Base-by-base conservation (phyloP, 1,284 basidiomycete genomes). In the Cryptococcus sp. region DNA sequence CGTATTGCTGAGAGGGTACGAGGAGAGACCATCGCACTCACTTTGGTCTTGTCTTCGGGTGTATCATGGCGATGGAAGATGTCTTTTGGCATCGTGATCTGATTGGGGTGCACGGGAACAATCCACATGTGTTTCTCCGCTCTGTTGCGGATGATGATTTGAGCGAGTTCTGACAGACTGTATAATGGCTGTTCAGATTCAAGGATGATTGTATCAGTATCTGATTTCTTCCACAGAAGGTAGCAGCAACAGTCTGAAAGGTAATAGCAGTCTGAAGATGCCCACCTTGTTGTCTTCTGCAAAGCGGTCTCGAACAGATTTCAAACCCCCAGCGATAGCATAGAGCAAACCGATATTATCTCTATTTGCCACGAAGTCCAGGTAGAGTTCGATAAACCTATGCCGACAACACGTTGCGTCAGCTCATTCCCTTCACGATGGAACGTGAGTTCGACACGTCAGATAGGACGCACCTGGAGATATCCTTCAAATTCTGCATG, bases 341-440 rank as follows among this genome's bases (percentile, higher is more conserved):
- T 86, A 93, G 19, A 99, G 80, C 5, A 96, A 80, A 1, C 89
- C 85, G 15, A 96, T 81, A 64, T 93, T 98, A 49, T 95, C 88
- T 20, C 84, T 73, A 6, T 83, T 85, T 11, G 85, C 86, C 15
- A 98, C 80, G 50, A 86, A 82, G 52, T 91, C 87, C 10, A 97
- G 81, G 76, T 91, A 99, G 69, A 96, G 89, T 23, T 90, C 86
- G 61, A 99, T 83, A 76, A 97, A 96, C 78, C 91, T 92, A 8
- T 20, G 15, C 11, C 7, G 27, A 17, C 17, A 52, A 20, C 2
- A 10, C 16, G 22, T 20, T 25, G 61, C 50, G 20, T 60, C 45
- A 55, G 51, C 41, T 61, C 41, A 60, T 20, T 47, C 40, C 13
- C 42, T 22, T 19, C 41, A 46, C 6, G 25, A 25, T 25, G 25